Conservation (phyloP, 176 grass and related monocot species). For the Zizania latifolia region DNA sequence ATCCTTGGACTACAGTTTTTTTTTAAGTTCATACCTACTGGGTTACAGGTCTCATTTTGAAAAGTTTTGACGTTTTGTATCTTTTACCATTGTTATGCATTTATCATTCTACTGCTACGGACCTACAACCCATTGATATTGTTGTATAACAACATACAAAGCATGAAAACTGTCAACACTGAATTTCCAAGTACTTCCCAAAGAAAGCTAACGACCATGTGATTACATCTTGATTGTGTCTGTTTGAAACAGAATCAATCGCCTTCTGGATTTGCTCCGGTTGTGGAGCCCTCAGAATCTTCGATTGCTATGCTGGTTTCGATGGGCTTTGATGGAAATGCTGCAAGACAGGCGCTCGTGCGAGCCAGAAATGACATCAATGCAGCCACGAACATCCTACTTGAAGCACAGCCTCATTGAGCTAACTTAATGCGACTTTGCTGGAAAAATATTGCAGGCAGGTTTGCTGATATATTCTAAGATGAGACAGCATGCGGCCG, state of each 20-base stretch:
- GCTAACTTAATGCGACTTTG: constrained; percentile 2
- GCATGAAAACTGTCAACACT: neutral
- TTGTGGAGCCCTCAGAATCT: constrained; percentile 70
- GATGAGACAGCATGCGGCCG: neutral
- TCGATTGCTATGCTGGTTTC: constrained; percentile 77
- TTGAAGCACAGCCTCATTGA: constrained; percentile 73
- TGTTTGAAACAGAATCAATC: constrained; percentile 37
- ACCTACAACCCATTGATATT: neutral
- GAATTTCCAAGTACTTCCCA: neutral
- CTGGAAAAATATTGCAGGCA: neutral
- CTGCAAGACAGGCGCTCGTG: constrained; percentile 72
- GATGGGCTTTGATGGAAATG: constrained; percentile 85
- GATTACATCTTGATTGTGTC: neutral
- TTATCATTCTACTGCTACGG: neutral
- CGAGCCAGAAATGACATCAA: constrained; percentile 84
- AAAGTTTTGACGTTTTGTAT: neutral
- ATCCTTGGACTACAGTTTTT: neutral
- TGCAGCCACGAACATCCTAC: constrained; percentile 86
- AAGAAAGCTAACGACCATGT: constrained; percentile 6
- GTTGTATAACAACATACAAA: neutral
- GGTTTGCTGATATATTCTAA: constrained; percentile 5
- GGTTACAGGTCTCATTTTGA: constrained; percentile 5
- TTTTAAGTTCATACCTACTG: constrained; percentile 8
- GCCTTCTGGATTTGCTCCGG: constrained; percentile 27
- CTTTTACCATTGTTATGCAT: neutral